Evolutionary conservation across 2,329 filamentous ascomycete species (phyloP).

Genomic region (Hymenoscyphus infarciens): DNA sequence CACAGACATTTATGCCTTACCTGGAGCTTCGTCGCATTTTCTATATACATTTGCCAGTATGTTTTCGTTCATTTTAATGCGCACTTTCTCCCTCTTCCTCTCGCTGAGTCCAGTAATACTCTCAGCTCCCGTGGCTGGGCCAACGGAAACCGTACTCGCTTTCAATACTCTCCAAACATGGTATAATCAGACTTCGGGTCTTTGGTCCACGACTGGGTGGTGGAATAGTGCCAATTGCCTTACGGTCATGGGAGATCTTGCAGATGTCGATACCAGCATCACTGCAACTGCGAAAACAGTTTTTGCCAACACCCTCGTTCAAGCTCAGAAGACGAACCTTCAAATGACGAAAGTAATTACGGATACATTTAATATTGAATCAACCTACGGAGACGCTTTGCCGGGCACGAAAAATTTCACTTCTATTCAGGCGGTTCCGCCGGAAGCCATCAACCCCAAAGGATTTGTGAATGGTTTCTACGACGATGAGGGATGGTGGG

Average conservation of each 20-base stretch:
- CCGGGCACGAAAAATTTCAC: not conserved
- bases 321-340: conserved; percentile 29
- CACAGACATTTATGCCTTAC: conserved; percentile 3
- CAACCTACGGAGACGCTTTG: conserved; percentile 11
- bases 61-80: not conserved
- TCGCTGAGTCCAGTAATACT: conserved; percentile 2
- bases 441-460: conserved; percentile 19
- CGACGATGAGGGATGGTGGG: conserved; percentile 64
- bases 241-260: conserved; percentile 54
- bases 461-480: conserved; percentile 53
- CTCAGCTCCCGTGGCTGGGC: conserved; percentile 2
- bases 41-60: not conserved
- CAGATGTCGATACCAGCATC: conserved; percentile 36
- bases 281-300: conserved; percentile 37
- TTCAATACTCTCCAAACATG: conserved; percentile 52
- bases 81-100: not conserved
- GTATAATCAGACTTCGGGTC: conserved; percentile 57
- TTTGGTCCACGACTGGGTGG: conserved; percentile 66
- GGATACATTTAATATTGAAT: conserved; percentile 24
- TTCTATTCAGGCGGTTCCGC: not conserved
- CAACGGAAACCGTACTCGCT: conserved; percentile 32
- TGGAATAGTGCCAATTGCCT: conserved; percentile 70
- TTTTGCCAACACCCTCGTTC: conserved; percentile 42
- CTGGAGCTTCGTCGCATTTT: not conserved
- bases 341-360: conserved; percentile 28